Percentiles rank a stretch among this genome's conserved stretches.
phyloP scores from a whole-genome alignment of 495 filamentous ascomycete genomes.

The Daldinia concentrica region DNA sequence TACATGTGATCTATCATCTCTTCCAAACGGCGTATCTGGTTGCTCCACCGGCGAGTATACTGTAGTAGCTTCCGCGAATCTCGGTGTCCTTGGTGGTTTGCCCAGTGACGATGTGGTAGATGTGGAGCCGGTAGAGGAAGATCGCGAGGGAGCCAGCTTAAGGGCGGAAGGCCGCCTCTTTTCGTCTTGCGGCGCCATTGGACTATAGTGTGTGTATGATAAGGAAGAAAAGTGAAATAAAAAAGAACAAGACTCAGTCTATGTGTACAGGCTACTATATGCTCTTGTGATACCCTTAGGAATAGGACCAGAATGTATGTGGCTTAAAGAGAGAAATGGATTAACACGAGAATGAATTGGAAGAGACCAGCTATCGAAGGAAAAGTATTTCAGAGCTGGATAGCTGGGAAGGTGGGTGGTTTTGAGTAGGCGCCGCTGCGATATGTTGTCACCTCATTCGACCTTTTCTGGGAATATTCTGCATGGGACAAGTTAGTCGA shows the following conservation, averaged over 20 bases:
- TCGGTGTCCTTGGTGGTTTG: slow-evolving; percentile 80
- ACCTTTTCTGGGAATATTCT: slow-evolving; percentile 48
- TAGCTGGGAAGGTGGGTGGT: slow-evolving; percentile 55
- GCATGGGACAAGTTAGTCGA: slow-evolving; percentile 50
- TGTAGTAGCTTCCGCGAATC: slow-evolving; percentile 90
- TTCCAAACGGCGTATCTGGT: slow-evolving; percentile 68
- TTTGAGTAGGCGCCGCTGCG: slow-evolving; percentile 63
- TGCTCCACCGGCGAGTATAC: slow-evolving; percentile 84
- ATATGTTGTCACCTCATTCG: slow-evolving; percentile 47
- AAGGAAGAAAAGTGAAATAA: slow-evolving; percentile 38
- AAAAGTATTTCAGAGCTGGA: slow-evolving; percentile 45
- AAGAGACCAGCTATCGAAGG: slow-evolving; percentile 66
- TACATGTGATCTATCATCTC: slow-evolving; percentile 66
- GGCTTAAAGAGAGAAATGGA: slow-evolving; percentile 45
- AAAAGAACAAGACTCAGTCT: slow-evolving; percentile 48
- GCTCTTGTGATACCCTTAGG: slow-evolving; percentile 27
- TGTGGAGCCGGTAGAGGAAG: slow-evolving; percentile 59
- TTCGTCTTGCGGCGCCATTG: slow-evolving; percentile 51
- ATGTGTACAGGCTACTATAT: slow-evolving; percentile 39
- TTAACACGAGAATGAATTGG: slow-evolving; percentile 49
- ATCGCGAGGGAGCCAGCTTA: slow-evolving; percentile 57
- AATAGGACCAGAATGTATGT: slow-evolving; percentile 34
- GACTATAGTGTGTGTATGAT: slow-evolving; percentile 29
- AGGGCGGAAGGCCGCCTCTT: slow-evolving; percentile 62
- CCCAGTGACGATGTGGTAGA: slow-evolving; percentile 66